Base-by-base conservation (phyloP, 371 early-diverging fungal genomes). In the Sanchytrium tribonematis region DNA sequence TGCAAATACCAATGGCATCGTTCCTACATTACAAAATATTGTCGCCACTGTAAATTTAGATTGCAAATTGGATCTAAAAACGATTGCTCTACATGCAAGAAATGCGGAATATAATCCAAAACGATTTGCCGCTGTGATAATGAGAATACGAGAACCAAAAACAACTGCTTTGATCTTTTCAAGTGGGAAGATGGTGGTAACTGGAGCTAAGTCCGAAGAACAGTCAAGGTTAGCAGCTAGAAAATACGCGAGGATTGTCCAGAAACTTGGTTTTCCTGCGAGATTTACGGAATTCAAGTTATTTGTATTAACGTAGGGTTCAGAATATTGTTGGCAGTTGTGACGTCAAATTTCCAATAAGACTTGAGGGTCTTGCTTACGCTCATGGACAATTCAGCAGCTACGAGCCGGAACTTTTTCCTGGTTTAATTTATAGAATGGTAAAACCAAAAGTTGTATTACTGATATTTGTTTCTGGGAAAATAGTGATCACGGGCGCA, bases 41-140 rank as follows among this genome's bases (percentile, higher is more conserved):
- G 99, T 99, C 29, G 98, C 99, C 29, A 99, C 99, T 28, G 99
- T 99, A 74, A 98, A 99, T 79, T 82, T 99, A 75, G 98, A 97
- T 78, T 95, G 95, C 82, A 88, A 93, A 71, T 84, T 99, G 73
- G 99, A 98, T 78, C 78, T 99, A 70, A 98, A 98, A 82, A 95
- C 92, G 29, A 99, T 99, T 77, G 99, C 99, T 48, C 83, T 99
- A 69, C 96, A 98, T 73, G 98, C 99, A 29, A 88, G 99, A 75
- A 99, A 99, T 80, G 99, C 99, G 72, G 99, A 99, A 80, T 99
- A 99, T 83, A 99, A 99, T 81, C 99, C 99, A 74, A 99, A 99
- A 92, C 95, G 99, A 77, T 99, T 99, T 80, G 99, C 99, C 71
- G 99, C 99, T 71, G 99, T 99, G 28, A 98, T 99, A 74, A 99